phyloP scores from a whole-genome alignment of 768 basidiomycete species.

The Symmetrospora coprosmae region DNA sequence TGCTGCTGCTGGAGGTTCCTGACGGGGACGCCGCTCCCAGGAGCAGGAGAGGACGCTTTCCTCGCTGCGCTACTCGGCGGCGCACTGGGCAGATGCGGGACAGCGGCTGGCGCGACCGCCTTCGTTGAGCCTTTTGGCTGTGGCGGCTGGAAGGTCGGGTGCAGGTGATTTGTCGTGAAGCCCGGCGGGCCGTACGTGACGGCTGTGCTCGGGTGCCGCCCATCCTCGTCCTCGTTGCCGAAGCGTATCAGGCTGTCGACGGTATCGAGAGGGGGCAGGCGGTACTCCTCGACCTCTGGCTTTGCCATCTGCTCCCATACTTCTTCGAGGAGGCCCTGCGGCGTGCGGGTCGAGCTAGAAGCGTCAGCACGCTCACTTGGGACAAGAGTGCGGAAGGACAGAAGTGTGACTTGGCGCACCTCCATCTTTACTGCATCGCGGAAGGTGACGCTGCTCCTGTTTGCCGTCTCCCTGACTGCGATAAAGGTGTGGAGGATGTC shows the following conservation, averaged over 20 bases:
- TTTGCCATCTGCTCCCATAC: too few species aligned
- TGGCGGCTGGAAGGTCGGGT: background rate
- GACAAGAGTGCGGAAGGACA: too few species aligned
- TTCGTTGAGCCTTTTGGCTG: background rate
- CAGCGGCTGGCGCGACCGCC: too few species aligned
- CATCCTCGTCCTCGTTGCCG: too few species aligned
- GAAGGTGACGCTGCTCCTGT: constrained; percentile 10
- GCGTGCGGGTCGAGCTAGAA: too few species aligned
- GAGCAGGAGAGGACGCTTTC: too few species aligned
- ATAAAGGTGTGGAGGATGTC: constrained; percentile 2
- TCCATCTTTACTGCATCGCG: constrained; percentile 16
- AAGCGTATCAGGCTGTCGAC: background rate
- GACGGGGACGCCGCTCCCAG: too few species aligned
- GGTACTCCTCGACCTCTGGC: background rate
- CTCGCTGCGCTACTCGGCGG: too few species aligned
- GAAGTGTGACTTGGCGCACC: too few species aligned
- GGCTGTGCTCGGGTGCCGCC: background rate
- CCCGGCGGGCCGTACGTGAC: background rate
- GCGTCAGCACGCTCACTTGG: too few species aligned
- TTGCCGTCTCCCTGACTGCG: background rate
- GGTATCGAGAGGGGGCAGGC: constrained; percentile 2
- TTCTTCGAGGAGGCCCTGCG: constrained; percentile 8
- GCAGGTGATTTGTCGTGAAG: constrained; percentile 3
- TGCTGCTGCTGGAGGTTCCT: too few species aligned
- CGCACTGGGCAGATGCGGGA: too few species aligned